phyloP scores from a whole-genome alignment of 495 filamentous ascomycete genomes.

The Apiosordaria backusii region DNA sequence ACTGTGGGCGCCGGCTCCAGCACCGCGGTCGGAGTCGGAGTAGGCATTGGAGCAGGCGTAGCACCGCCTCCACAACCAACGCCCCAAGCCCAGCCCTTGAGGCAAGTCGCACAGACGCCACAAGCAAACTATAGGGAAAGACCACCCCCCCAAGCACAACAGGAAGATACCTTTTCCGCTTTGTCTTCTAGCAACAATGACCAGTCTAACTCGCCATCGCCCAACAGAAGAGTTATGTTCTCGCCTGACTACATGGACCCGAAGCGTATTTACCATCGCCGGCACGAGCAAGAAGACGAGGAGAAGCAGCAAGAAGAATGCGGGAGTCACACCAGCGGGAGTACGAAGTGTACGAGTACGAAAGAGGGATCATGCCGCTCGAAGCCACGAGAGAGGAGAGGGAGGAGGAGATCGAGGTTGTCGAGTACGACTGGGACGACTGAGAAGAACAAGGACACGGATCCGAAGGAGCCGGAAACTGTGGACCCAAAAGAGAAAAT shows the following conservation, averaged over 20 bases:
- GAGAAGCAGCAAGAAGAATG: neutral
- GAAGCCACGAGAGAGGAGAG: neutral
- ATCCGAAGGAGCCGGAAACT: neutral
- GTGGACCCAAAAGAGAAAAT: neutral
- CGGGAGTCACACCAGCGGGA: neutral
- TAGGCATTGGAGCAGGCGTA: neutral
- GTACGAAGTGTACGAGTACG: neutral
- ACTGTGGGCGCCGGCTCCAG: neutral
- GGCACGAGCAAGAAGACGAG: slow-evolving; percentile 1
- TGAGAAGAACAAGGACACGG: neutral
- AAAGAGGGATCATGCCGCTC: neutral
- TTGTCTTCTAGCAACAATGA: neutral
- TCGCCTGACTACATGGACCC: neutral
- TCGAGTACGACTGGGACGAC: neutral
- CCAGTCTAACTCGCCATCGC: neutral
- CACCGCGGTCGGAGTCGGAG: neutral
- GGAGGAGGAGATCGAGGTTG: slow-evolving; percentile 1
- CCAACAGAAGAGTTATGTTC: slow-evolving; percentile 1
- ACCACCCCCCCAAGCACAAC: neutral
- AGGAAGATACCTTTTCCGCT: neutral
- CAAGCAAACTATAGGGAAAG: neutral
- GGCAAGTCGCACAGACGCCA: neutral
- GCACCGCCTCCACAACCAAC: neutral
- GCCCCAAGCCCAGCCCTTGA: neutral
- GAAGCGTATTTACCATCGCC: neutral